Evolutionary conservation across 108 stramenopile species (phyloP).

Genomic region (Hondaea fermentalgiana): DNA sequence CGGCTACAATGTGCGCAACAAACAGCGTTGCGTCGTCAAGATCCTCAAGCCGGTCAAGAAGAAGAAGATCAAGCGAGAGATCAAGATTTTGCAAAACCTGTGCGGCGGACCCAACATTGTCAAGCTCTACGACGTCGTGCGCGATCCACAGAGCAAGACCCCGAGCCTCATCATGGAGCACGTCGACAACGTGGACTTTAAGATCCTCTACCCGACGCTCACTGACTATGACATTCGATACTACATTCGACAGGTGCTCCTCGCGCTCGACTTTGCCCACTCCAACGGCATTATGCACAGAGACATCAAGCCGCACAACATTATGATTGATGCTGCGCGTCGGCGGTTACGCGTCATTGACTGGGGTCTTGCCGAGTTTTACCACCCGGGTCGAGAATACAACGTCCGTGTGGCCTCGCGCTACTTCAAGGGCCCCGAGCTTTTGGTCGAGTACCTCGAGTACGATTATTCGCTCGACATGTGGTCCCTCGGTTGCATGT

Average conservation of each 20-base stretch:
- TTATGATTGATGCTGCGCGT: constrained; percentile 99
- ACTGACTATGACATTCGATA: constrained; percentile 96
- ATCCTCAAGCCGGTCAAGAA: constrained; percentile 99
- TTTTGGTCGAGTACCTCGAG: constrained; percentile 97
- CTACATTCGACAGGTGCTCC: constrained; percentile 97
- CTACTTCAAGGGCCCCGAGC: constrained; percentile 99
- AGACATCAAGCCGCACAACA: constrained; percentile 99
- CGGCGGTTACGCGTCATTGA: constrained; percentile 94
- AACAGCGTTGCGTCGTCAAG: constrained; percentile 96
- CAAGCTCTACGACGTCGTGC: constrained; percentile 94
- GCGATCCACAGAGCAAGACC: constrained; percentile 97
- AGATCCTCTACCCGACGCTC: constrained; percentile 94
- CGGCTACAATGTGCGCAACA: constrained; percentile 84
- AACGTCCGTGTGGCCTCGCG: constrained; percentile 98
- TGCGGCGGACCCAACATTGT: constrained; percentile 99
- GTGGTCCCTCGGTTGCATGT: constrained; percentile 99
- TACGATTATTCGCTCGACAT: constrained; percentile 99
- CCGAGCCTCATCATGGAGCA: constrained; percentile 97
- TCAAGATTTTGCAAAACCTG: constrained; percentile 99
- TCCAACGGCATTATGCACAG: constrained; percentile 99
- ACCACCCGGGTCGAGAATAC: constrained; percentile 98
- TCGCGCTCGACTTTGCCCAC: constrained; percentile 98
- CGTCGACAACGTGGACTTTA: constrained; percentile 99
- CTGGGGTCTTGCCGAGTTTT: constrained; percentile 99
- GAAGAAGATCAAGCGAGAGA: constrained; percentile 93